Evolutionary conservation across 129 eudicot species (phyloP).

Genomic region (Dittrichia graveolens): DNA sequence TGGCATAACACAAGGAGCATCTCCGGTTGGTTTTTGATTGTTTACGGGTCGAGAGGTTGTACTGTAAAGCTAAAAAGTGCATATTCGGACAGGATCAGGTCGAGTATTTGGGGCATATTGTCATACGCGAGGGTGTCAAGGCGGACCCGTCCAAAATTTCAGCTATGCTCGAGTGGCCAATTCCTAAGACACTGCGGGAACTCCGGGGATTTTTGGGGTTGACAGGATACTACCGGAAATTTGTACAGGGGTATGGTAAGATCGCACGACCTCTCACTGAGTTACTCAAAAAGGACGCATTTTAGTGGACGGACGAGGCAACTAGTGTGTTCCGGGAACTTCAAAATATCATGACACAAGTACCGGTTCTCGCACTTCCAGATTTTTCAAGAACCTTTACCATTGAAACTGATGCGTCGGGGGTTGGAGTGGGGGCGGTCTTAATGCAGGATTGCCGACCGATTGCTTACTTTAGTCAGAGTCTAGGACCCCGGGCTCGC

Average conservation of each 20-base stretch:
- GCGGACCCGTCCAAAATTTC: not conserved
- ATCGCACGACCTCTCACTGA: not conserved
- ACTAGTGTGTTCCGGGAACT: not conserved
- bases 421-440: not conserved
- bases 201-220: not conserved
- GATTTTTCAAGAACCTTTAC: not conserved
- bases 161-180: not conserved
- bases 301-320: not conserved
- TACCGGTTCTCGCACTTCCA: not conserved
- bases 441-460: not conserved
- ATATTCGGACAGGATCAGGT: not conserved
- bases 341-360: not conserved
- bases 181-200: not conserved
- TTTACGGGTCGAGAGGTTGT: not conserved
- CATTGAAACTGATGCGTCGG: not conserved
- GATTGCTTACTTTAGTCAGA: not conserved
- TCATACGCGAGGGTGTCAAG: not conserved
- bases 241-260: not conserved
- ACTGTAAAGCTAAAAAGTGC: not conserved
- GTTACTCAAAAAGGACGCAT: not conserved
- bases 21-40: not conserved
- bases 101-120: not conserved
- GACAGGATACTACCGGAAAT: not conserved
- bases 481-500: not conserved
- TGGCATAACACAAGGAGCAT: not conserved